phyloP scores from a whole-genome alignment of 805 yeast species.

The Sungouiozyma intestinalis region DNA sequence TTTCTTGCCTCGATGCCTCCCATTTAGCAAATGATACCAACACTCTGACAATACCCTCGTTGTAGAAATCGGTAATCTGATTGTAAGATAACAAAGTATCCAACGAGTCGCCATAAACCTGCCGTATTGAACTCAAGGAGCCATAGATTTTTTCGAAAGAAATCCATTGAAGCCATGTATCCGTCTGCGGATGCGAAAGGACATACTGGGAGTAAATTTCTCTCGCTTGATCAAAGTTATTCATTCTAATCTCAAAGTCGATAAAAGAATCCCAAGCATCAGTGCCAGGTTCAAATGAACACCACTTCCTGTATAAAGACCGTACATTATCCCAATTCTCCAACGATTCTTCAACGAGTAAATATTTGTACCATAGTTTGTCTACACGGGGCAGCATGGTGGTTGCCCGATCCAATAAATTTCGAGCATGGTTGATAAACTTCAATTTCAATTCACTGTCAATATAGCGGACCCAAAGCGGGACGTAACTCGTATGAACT shows the following conservation, averaged over 20 bases:
- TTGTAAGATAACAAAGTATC: conserved; percentile 36
- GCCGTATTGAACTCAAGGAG: conserved; percentile 37
- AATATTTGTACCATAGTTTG: conserved; percentile 79
- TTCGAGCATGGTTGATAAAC: conserved; percentile 81
- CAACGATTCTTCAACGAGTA: conserved; percentile 71
- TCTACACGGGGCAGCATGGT: conserved; percentile 65
- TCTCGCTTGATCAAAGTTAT: conserved; percentile 47
- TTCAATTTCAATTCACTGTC: conserved; percentile 63
- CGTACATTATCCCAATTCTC: conserved; percentile 54
- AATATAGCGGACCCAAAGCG: conserved; percentile 78
- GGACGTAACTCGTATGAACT: conserved; percentile 63
- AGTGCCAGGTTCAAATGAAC: conserved; percentile 57
- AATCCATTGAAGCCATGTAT: conserved; percentile 69
- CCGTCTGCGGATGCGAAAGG: conserved; percentile 38
- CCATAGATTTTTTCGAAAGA: conserved; percentile 54
- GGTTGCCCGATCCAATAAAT: conserved; percentile 69
- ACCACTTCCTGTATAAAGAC: conserved; percentile 67
- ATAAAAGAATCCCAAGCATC: conserved; percentile 70
- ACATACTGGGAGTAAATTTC: conserved; percentile 48
- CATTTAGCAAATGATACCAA: conserved; percentile 45
- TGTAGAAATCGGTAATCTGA: conserved; percentile 19
- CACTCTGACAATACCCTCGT: conserved; percentile 33
- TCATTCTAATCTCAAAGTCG: conserved; percentile 60
- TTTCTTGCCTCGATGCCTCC: conserved; percentile 53
- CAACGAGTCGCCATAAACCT: conserved; percentile 56